Percentiles rank a stretch among this genome's conserved stretches.
Evolutionary conservation across 768 basidiomycete genomes (phyloP).

Genomic region (Epithele typhae): DNA sequence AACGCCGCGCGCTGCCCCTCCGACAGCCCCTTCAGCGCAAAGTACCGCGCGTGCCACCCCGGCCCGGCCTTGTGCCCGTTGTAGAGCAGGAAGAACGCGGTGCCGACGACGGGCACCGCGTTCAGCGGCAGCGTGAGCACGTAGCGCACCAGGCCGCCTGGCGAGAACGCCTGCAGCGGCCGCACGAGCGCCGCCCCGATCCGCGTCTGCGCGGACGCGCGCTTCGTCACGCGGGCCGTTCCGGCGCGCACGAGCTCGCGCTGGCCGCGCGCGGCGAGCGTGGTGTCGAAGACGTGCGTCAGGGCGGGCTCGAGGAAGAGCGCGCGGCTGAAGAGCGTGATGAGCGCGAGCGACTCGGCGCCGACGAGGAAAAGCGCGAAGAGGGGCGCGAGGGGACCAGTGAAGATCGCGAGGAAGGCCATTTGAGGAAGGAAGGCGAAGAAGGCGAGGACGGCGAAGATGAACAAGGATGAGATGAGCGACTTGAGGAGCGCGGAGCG

Average conservation of each 20-base stretch:
- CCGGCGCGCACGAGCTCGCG: conserved; percentile 31
- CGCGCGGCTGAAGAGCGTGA: conserved; percentile 40
- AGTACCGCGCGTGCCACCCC: conserved; percentile 60
- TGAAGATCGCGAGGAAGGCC: conserved; percentile 56
- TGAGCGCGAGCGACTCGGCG: conserved; percentile 37
- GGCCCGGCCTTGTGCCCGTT: conserved; percentile 47
- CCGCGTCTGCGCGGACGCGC: conserved; percentile 36
- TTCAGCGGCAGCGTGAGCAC: conserved; percentile 64
- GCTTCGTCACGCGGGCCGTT: conserved; percentile 23
- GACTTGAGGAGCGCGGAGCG: conserved; percentile 37
- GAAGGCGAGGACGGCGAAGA: conserved; percentile 44
- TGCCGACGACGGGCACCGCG: conserved; percentile 61
- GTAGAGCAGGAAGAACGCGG: conserved; percentile 54
- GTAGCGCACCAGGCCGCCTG: conserved; percentile 49
- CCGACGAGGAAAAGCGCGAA: conserved; percentile 35
- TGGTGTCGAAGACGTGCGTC: conserved; percentile 44
- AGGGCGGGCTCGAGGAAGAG: conserved; percentile 41
- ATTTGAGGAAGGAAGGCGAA: conserved; percentile 67
- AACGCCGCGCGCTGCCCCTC: conserved; percentile 38
- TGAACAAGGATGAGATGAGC: conserved; percentile 31
- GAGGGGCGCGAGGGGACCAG: conserved; percentile 60
- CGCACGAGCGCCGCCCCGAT: conserved; percentile 45
- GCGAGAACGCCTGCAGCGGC: conserved; percentile 41
- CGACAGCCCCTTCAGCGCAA: conserved; percentile 59
- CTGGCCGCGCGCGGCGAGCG: conserved; percentile 39